phyloP scores from a whole-genome alignment of 1,139 yeast species.

The Geotrichum phurueaensis region DNA sequence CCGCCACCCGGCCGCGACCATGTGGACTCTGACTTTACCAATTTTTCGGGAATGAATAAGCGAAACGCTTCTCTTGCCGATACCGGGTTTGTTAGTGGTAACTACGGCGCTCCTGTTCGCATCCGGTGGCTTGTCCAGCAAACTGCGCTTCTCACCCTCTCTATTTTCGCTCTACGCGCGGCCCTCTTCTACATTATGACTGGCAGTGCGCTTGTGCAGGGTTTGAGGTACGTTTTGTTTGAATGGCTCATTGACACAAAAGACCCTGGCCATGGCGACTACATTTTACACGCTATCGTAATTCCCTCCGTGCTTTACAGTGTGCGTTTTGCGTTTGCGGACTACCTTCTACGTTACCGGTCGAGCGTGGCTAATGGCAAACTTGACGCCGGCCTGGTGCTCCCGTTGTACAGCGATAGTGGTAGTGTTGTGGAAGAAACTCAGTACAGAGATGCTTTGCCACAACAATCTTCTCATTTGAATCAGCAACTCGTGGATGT shows the following conservation, averaged over 20 bases:
- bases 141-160: slow-evolving; percentile 10
- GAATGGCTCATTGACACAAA: slow-evolving; percentile 13
- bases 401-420: slow-evolving; percentile 2
- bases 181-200: slow-evolving; percentile 4
- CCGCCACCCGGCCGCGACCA: slow-evolving; percentile 11
- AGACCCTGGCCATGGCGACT: slow-evolving; percentile 4
- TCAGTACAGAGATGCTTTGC: background rate
- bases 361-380: background rate
- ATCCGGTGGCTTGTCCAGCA: slow-evolving; percentile 16
- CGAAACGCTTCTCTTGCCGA: background rate
- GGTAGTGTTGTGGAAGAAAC: background rate
- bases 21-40: background rate
- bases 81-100: slow-evolving; percentile 15
- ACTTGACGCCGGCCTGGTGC: background rate
- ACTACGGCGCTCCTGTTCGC: slow-evolving; percentile 17
- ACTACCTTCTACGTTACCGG: slow-evolving; percentile 13
- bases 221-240: slow-evolving; percentile 7
- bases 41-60: too few species aligned
- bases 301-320: slow-evolving; percentile 15
- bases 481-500: background rate
- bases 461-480: background rate
- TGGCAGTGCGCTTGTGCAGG: background rate
- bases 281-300: slow-evolving; percentile 6
- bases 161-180: slow-evolving; percentile 9
- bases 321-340: slow-evolving; percentile 10